Conservation (phyloP, 1,284 basidiomycete species). For the Veloporphyrellus conicus region DNA sequence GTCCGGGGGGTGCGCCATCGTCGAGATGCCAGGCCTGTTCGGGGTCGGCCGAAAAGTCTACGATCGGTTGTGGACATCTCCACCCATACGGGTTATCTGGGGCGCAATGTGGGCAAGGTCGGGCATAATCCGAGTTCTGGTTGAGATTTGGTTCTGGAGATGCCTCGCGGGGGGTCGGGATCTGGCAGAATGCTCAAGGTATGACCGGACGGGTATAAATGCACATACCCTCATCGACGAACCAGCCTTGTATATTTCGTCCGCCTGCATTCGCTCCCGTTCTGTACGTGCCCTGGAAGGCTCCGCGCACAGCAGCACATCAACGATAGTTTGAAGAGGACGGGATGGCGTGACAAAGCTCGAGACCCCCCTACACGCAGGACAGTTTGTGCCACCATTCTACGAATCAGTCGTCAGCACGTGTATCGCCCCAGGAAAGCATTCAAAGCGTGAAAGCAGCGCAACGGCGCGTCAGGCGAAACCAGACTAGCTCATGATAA, state of each 20-base stretch:
- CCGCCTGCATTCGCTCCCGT: slow-evolving; percentile 68
- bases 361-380: slow-evolving; percentile 66
- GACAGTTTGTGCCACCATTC: slow-evolving; percentile 79
- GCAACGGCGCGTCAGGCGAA: neutral
- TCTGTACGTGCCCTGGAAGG: slow-evolving; percentile 61
- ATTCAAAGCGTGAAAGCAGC: neutral
- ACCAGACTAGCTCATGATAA: neutral
- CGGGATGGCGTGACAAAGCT: slow-evolving; percentile 64
- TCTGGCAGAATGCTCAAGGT: slow-evolving; percentile 38
- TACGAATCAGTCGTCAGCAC: slow-evolving; percentile 32
- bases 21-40: slow-evolving; percentile 70
- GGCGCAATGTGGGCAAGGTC: slow-evolving; percentile 70
- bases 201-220: neutral
- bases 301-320: slow-evolving; percentile 59
- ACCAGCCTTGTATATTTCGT: slow-evolving; percentile 65
- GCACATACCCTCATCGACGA: slow-evolving; percentile 64
- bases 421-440: neutral
- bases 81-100: slow-evolving; percentile 65
- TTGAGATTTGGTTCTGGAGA: slow-evolving; percentile 71
- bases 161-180: slow-evolving; percentile 65
- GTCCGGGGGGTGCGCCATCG: slow-evolving; percentile 69
- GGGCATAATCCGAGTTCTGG: slow-evolving; percentile 55
- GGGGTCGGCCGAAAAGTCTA: slow-evolving; percentile 59
- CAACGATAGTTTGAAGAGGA: slow-evolving; percentile 63
- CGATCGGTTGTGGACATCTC: slow-evolving; percentile 68